Conservation (phyloP, 2,329 filamentous ascomycete genomes). For the Xylaria sp. region DNA sequence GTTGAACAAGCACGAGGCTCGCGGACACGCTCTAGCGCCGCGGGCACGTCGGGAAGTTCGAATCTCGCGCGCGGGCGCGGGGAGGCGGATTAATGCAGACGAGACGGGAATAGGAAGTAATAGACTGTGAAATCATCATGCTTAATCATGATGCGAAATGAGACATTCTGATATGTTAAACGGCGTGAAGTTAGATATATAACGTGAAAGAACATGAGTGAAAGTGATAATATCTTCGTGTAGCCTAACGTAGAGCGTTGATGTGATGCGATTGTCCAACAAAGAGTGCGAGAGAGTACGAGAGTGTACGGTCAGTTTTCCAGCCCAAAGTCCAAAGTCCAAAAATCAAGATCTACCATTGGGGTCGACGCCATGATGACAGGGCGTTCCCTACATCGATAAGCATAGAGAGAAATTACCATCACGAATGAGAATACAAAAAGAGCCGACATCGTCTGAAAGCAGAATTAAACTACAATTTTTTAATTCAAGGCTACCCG, state of each 20-base stretch:
- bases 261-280: neutral
- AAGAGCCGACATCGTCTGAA: conserved; percentile 44
- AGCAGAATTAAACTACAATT: conserved; percentile 25
- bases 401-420: conserved; percentile 26
- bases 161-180: conserved; percentile 17
- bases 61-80: too few relatives aligned
- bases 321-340: neutral
- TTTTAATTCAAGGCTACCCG: conserved; percentile 27
- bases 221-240: neutral
- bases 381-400: conserved; percentile 40
- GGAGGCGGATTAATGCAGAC: too few relatives aligned
- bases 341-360: neutral
- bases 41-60: too few relatives aligned
- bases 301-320: conserved; percentile 9
- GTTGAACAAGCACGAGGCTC: too few relatives aligned
- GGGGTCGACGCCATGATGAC: conserved; percentile 33
- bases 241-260: neutral
- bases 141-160: conserved; percentile 19
- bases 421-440: conserved; percentile 33
- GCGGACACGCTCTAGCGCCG: too few relatives aligned
- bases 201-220: neutral
- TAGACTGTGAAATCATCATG: conserved; percentile 15
- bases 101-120: neutral
- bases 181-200: neutral
- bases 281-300: neutral